Percentiles rank a stretch among this genome's conserved stretches.
Evolutionary conservation across 805 yeast species (phyloP).

Genomic region (Myxozyma neglecta): DNA sequence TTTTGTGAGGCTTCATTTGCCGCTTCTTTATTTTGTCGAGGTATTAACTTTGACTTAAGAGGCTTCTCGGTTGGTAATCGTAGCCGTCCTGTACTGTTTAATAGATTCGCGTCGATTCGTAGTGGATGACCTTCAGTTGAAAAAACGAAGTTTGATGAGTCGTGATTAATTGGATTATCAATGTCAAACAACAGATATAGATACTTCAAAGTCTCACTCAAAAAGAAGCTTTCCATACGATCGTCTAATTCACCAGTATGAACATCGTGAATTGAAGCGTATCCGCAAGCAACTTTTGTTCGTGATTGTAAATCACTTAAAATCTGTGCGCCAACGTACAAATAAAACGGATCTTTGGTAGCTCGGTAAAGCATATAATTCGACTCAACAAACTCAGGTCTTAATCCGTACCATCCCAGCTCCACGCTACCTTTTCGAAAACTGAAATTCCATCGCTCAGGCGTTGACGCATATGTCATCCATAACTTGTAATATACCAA

Average conservation of each 20-base stretch:
- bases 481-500: slow-evolving; percentile 69
- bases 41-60: neutral
- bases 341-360: slow-evolving; percentile 79
- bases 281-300: slow-evolving; percentile 71
- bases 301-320: slow-evolving; percentile 54
- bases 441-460: slow-evolving; percentile 76
- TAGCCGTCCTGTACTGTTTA: neutral
- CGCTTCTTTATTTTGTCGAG: neutral
- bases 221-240: slow-evolving; percentile 88
- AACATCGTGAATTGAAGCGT: slow-evolving; percentile 72
- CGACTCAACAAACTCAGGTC: slow-evolving; percentile 91
- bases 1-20: neutral
- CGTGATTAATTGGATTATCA: slow-evolving; percentile 52
- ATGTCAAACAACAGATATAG: slow-evolving; percentile 76
- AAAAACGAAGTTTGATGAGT: slow-evolving; percentile 50
- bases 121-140: slow-evolving; percentile 92
- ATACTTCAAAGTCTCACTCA: slow-evolving; percentile 85
- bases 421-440: slow-evolving; percentile 32
- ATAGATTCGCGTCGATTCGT: slow-evolving; percentile 56
- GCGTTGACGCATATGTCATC: slow-evolving; percentile 76
- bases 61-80: neutral
- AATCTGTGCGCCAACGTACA: slow-evolving; percentile 70
- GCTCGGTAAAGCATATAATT: slow-evolving; percentile 81
- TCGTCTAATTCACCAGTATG: slow-evolving; percentile 63
- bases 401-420: slow-evolving; percentile 73